A percentile compares a stretch with the other conserved stretches of the same genome.
Conservation (phyloP, 371 early-diverging fungal genomes). For the Haplosporangium sp. region DNA sequence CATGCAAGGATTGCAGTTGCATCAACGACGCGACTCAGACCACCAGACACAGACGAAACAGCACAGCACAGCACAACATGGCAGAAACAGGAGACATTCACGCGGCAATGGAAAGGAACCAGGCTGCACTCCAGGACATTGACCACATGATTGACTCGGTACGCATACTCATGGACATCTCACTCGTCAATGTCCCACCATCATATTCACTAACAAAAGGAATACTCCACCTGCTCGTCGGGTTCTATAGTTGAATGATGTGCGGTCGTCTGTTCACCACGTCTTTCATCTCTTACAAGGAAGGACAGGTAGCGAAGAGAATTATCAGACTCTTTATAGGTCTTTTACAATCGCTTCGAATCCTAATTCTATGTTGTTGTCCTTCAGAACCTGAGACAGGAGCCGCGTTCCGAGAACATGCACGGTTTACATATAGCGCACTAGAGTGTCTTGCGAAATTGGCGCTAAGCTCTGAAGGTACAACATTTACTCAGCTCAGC, state of each 20-base stretch:
- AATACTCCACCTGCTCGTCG: background rate
- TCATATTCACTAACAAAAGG: background rate
- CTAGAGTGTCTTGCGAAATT: conserved; percentile 37
- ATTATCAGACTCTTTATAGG: too few species aligned
- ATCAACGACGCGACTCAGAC: background rate
- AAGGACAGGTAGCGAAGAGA: conserved; percentile 23
- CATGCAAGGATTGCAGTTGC: background rate
- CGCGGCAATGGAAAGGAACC: conserved; percentile 31
- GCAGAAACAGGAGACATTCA: conserved; percentile 26
- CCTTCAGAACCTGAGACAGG: conserved; percentile 22
- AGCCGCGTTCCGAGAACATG: conserved; percentile 35
- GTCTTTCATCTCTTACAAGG: conserved; percentile 52
- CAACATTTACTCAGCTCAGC: background rate
- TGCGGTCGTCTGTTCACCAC: conserved; percentile 50
- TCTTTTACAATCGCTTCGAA: background rate
- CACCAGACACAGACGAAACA: background rate
- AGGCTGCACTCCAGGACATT: conserved; percentile 36
- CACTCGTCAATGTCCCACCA: background rate
- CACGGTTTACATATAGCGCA: conserved; percentile 41
- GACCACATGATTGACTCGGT: conserved; percentile 53
- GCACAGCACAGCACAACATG: background rate
- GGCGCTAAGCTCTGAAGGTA: conserved; percentile 42
- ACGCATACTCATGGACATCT: background rate
- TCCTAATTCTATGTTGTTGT: background rate
- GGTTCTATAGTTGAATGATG: conserved; percentile 37